Conservation (phyloP, 768 basidiomycete genomes). For the Boletus fagicola region DNA sequence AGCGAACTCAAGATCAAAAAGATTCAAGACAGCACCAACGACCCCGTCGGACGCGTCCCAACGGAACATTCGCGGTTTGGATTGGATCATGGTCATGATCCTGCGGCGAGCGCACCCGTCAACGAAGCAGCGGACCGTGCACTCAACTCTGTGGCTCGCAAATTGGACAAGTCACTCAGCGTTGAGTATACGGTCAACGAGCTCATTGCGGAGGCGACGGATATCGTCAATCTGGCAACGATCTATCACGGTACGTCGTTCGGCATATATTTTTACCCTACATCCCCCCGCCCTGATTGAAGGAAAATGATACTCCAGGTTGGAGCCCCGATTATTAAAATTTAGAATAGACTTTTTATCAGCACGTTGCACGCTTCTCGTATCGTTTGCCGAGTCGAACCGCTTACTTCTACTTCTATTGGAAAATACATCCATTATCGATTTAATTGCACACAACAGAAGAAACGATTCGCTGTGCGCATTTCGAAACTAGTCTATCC, state of each 20-base stretch:
- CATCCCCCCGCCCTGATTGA: constrained; percentile 3
- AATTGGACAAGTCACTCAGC: constrained; percentile 81
- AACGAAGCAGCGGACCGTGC: constrained; percentile 92
- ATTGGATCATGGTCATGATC: constrained; percentile 52
- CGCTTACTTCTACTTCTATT: constrained; percentile 6
- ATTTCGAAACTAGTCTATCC: constrained; percentile 28
- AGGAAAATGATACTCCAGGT: constrained; percentile 26
- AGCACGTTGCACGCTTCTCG: neutral
- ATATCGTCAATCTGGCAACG: constrained; percentile 67
- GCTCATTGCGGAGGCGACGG: constrained; percentile 85
- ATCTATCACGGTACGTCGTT: constrained; percentile 68
- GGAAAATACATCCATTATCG: constrained; percentile 11
- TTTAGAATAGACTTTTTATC: constrained; percentile 15
- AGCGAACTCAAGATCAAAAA: constrained; percentile 72
- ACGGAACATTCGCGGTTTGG: constrained; percentile 37
- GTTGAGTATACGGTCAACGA: constrained; percentile 94
- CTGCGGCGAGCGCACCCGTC: constrained; percentile 56
- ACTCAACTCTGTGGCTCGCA: constrained; percentile 71
- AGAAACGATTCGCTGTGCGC: constrained; percentile 8
- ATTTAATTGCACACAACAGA: constrained; percentile 11
- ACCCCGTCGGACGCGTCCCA: constrained; percentile 22
- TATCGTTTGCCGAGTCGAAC: constrained; percentile 3
- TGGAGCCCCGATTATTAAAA: constrained; percentile 42
- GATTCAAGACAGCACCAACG: constrained; percentile 47
- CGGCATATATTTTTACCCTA: neutral